Percentiles rank a stretch among this genome's conserved stretches.
phyloP scores from a whole-genome alignment of 2,329 filamentous ascomycete species.

The Talaromyces verruculosus region DNA sequence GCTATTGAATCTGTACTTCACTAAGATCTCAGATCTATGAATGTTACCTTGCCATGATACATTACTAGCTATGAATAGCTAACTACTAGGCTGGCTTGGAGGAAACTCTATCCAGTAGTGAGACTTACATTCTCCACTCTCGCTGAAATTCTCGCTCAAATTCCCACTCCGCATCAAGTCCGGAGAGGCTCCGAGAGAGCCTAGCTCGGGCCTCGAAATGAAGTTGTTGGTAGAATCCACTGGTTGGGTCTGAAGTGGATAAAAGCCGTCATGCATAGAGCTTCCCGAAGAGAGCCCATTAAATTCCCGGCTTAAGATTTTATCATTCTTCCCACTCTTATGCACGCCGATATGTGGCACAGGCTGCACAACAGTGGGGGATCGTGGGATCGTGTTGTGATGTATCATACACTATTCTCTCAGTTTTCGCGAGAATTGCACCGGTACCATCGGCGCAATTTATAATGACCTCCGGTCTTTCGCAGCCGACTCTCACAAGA shows the following conservation, averaged over 20 bases:
- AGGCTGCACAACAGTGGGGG: not conserved
- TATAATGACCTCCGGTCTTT: conserved; percentile 2
- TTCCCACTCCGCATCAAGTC: not conserved
- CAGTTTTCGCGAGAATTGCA: conserved; percentile 12
- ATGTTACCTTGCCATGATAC: not conserved
- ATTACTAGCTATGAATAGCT: not conserved
- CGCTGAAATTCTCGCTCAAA: conserved; percentile 16
- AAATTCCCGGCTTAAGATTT: not conserved
- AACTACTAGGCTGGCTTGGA: not conserved
- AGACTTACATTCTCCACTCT: not conserved
- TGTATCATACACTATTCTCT: not conserved
- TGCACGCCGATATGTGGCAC: not conserved
- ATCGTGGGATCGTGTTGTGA: not conserved
- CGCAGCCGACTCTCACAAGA: not conserved
- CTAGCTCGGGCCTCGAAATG: not conserved
- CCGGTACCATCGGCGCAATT: not conserved
- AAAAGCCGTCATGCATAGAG: not conserved
- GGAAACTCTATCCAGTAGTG: too few relatives aligned
- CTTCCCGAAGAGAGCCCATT: not conserved
- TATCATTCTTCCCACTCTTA: not conserved
- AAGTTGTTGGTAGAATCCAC: not conserved
- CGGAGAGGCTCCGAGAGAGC: not conserved
- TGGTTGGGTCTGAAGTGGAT: not conserved
- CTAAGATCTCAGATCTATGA: not conserved
- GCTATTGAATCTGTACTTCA: not conserved